Conservation (phyloP, 2,329 filamentous ascomycete species). For the Nigrospora sphaerica region DNA sequence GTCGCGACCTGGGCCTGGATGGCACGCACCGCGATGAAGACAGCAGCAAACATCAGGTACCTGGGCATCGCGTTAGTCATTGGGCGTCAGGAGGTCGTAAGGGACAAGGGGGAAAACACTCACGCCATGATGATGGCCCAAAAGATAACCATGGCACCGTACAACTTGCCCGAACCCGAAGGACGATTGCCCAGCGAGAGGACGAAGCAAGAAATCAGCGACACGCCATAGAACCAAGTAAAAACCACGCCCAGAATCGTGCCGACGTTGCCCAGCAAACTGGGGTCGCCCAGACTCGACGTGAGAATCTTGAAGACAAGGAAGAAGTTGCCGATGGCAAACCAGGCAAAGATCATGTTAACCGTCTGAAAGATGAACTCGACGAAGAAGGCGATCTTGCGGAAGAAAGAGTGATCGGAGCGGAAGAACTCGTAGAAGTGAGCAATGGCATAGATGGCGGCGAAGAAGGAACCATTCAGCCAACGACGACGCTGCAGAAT, state of each 20-base stretch:
- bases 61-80: slow-evolving; percentile 25
- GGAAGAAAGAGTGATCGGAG: slow-evolving; percentile 78
- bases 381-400: slow-evolving; percentile 84
- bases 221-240: slow-evolving; percentile 91
- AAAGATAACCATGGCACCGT: slow-evolving; percentile 97
- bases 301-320: slow-evolving; percentile 96
- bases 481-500: slow-evolving; percentile 93
- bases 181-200: slow-evolving; percentile 90
- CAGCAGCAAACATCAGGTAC: slow-evolving; percentile 88
- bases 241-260: slow-evolving; percentile 82
- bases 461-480: slow-evolving; percentile 98
- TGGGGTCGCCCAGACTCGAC: slow-evolving; percentile 63
- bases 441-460: slow-evolving; percentile 86
- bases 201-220: slow-evolving; percentile 90
- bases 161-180: slow-evolving; percentile 86
- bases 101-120: slow-evolving; percentile 23
- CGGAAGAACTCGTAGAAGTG: slow-evolving; percentile 97
- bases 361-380: slow-evolving; percentile 93
- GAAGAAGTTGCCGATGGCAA: slow-evolving; percentile 98
- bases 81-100: neutral
- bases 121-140: slow-evolving; percentile 93
- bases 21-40: slow-evolving; percentile 87
- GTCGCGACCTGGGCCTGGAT: slow-evolving; percentile 65
- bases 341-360: slow-evolving; percentile 99
- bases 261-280: slow-evolving; percentile 70